A percentile compares a stretch with the other conserved stretches of the same genome.
Conservation (phyloP, 2,329 filamentous ascomycete species). For the Colletotrichum lupini region DNA sequence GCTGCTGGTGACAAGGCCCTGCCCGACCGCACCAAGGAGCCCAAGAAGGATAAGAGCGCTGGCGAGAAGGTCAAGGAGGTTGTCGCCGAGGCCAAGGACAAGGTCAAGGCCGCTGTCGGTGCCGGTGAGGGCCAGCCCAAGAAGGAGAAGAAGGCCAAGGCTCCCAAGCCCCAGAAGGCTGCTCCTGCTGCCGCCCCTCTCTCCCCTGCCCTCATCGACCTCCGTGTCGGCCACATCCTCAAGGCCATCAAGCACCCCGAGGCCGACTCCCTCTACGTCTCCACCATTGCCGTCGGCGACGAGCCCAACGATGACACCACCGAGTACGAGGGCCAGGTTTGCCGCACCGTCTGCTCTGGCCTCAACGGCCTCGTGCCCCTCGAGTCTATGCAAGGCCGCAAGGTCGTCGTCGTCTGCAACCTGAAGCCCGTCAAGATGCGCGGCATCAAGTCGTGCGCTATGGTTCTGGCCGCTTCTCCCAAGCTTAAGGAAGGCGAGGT, state of each 20-base stretch:
- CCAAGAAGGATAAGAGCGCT: slow-evolving; percentile 65
- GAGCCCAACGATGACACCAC: slow-evolving; percentile 87
- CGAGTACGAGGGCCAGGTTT: slow-evolving; percentile 90
- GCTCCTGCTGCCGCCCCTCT: slow-evolving; percentile 78
- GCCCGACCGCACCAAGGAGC: slow-evolving; percentile 71
- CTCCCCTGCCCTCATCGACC: slow-evolving; percentile 88
- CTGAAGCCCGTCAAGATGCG: slow-evolving; percentile 99
- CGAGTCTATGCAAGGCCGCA: slow-evolving; percentile 96
- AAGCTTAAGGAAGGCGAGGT: slow-evolving; percentile 82
- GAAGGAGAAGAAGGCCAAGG: slow-evolving; percentile 94
- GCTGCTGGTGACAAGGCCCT: slow-evolving; percentile 60
- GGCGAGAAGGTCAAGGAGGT: slow-evolving; percentile 59
- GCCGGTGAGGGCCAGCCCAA: slow-evolving; percentile 60
- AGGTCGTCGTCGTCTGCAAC: slow-evolving; percentile 96
- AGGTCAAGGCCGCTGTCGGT: slow-evolving; percentile 55
- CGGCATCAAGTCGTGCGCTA: slow-evolving; percentile 80
- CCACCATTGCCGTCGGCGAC: slow-evolving; percentile 95
- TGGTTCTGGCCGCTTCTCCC: slow-evolving; percentile 97
- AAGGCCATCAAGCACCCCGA: slow-evolving; percentile 97
- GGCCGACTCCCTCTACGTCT: slow-evolving; percentile 94
- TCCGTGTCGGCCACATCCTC: slow-evolving; percentile 96
- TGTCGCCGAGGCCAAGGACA: slow-evolving; percentile 59
- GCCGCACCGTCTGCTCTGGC: slow-evolving; percentile 96
- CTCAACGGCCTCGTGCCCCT: slow-evolving; percentile 93
- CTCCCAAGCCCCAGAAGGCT: slow-evolving; percentile 78